phyloP scores from a whole-genome alignment of 2,329 filamentous ascomycete species.

The Penicillium corylophilum region DNA sequence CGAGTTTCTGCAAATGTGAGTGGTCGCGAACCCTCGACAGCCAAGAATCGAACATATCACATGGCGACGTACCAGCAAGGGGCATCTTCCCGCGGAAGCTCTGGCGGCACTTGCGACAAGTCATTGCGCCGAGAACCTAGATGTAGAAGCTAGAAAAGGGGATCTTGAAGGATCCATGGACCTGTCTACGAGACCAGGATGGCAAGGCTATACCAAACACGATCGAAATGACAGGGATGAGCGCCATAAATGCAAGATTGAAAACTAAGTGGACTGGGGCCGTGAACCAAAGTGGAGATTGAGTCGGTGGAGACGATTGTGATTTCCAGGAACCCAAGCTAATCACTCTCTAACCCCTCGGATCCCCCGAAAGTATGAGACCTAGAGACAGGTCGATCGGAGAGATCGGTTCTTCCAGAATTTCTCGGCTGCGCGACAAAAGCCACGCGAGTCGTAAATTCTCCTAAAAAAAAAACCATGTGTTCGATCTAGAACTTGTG shows the following conservation, averaged over 20 bases:
- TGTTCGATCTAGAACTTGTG: background rate
- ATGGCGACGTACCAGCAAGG: background rate
- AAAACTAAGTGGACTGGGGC: too few relatives aligned
- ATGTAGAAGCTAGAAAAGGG: background rate
- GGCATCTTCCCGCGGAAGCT: background rate
- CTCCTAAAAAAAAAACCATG: background rate
- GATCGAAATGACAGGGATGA: too few relatives aligned
- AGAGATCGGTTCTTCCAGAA: background rate
- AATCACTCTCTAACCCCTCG: background rate
- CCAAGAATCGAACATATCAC: background rate
- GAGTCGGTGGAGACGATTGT: too few relatives aligned
- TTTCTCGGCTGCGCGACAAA: constrained; percentile 5
- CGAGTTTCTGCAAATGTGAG: background rate
- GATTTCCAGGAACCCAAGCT: too few relatives aligned
- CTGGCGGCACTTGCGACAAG: background rate
- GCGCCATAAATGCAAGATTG: too few relatives aligned
- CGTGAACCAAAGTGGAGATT: too few relatives aligned
- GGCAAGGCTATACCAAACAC: background rate
- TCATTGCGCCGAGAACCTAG: background rate
- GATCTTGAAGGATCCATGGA: background rate
- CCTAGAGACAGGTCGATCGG: background rate
- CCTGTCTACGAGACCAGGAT: background rate
- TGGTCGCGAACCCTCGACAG: background rate
- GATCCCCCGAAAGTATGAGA: background rate
- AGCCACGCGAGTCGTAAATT: constrained; percentile 13